Percentiles rank a stretch among this genome's conserved stretches.
These are phyloP conservation scores for Neolentinus lepideus DNA, from an alignment of 1,284 basidiomycete species.

Conservation along the genomic window DNA sequence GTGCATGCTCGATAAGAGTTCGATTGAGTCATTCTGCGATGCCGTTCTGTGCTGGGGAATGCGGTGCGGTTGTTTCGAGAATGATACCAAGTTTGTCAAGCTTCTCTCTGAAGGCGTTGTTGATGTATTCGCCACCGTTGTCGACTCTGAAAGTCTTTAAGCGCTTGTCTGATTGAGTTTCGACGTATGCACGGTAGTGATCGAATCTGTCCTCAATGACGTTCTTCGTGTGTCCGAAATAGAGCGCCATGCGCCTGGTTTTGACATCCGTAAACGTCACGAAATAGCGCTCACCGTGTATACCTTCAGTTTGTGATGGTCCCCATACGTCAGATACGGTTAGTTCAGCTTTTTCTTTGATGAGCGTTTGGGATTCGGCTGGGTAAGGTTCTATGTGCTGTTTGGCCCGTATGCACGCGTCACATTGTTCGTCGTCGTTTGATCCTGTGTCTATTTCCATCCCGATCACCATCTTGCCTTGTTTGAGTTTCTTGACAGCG, in stretches of 20 bases:
- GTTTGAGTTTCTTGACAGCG: slow-evolving; percentile 3
- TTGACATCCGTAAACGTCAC: slow-evolving; percentile 12
- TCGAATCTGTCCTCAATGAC: not conserved
- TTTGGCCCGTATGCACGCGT: not conserved
- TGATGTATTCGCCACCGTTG: slow-evolving; percentile 13
- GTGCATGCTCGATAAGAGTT: slow-evolving; percentile 15
- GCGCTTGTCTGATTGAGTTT: not conserved
- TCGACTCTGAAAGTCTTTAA: slow-evolving; percentile 1
- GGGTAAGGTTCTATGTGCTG: slow-evolving; percentile 7
- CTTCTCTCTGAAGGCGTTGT: slow-evolving; percentile 4
- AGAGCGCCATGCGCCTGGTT: not conserved
- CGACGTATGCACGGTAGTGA: not conserved
- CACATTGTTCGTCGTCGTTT: not conserved
- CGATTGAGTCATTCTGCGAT: slow-evolving; percentile 30
- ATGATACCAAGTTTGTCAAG: slow-evolving; percentile 9
- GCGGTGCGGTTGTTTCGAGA: slow-evolving; percentile 22
- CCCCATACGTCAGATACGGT: slow-evolving; percentile 13
- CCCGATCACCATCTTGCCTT: slow-evolving; percentile 4
- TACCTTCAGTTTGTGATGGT: slow-evolving; percentile 3
- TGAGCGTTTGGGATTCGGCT: slow-evolving; percentile 4
- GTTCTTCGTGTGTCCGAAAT: not conserved
- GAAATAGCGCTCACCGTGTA: slow-evolving; percentile 8
- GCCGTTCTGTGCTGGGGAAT: slow-evolving; percentile 31
- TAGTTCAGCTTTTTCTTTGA: slow-evolving; percentile 8
- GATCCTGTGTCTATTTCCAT: slow-evolving; percentile 5